Percentiles rank a stretch among this genome's conserved stretches.
These are phyloP conservation scores for Serendipita indica DNA, from an alignment of 768 basidiomycete genomes.

Conservation along the genomic window DNA sequence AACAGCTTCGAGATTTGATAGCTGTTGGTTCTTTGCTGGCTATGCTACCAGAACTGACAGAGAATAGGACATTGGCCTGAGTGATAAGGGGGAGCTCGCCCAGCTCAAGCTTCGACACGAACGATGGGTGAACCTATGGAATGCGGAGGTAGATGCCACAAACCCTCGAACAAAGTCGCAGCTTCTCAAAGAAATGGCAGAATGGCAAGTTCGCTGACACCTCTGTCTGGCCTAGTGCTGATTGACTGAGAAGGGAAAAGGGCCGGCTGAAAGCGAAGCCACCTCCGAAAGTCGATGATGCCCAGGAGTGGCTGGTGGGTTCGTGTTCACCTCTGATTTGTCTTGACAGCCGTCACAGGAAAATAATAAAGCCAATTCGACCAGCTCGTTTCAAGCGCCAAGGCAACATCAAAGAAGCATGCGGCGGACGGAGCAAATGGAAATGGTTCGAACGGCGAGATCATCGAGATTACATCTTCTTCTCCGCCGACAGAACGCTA, in stretches of 20 bases:
- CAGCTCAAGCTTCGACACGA: not conserved
- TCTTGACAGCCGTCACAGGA: not conserved
- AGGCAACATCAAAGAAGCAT: not conserved
- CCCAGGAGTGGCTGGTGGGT: not conserved
- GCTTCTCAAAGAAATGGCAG: not conserved
- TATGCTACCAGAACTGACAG: not conserved
- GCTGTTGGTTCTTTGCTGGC: not conserved
- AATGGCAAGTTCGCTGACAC: too few species aligned
- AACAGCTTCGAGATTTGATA: not conserved
- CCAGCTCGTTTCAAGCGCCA: not conserved
- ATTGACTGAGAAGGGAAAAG: too few species aligned
- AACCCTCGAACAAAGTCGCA: not conserved
- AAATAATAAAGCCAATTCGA: not conserved
- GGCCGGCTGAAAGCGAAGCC: not conserved
- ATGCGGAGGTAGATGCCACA: conserved; percentile 2
- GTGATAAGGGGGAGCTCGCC: conserved; percentile 5
- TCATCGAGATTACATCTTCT: not conserved
- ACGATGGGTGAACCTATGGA: conserved; percentile 8
- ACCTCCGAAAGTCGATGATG: not conserved
- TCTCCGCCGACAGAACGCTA: not conserved
- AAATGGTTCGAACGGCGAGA: too few species aligned
- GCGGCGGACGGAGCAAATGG: not conserved
- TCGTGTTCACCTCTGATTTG: not conserved
- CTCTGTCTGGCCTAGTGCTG: too few species aligned
- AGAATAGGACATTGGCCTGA: conserved; percentile 3